phyloP scores from a whole-genome alignment of 352 stramenopile species.

The Saprolegnia diclina region DNA sequence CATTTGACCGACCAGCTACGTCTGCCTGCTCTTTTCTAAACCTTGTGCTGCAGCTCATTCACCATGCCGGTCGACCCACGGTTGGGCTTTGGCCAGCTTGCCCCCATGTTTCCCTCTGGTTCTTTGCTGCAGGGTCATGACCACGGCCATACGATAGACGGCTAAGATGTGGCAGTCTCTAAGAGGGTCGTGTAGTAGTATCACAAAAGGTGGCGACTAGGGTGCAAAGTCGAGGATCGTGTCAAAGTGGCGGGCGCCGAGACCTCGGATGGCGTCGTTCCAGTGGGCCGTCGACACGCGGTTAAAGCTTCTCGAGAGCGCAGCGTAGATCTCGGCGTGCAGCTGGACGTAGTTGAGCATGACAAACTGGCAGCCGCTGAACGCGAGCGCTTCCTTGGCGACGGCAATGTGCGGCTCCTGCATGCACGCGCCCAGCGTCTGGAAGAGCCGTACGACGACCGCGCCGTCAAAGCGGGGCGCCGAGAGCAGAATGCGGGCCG shows the following conservation, averaged over 20 bases:
- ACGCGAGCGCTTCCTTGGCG: constrained; percentile 74
- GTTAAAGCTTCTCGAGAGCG: constrained; percentile 60
- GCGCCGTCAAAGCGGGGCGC: constrained; percentile 54
- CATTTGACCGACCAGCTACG: constrained; percentile 12
- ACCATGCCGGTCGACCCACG: no score
- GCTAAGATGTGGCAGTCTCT: no score
- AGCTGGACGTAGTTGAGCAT: constrained; percentile 67
- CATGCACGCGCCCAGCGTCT: constrained; percentile 48
- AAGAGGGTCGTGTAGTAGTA: no score
- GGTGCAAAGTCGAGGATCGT: constrained; percentile 62
- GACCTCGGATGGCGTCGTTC: constrained; percentile 60
- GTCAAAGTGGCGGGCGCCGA: constrained; percentile 68
- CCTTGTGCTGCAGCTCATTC: no score
- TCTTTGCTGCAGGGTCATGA: no score
- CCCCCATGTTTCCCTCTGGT: no score
- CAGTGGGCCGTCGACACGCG: constrained; percentile 56
- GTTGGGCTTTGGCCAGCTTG: no score
- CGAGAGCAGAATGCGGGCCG: constrained; percentile 81
- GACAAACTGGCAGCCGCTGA: constrained; percentile 75
- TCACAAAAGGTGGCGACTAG: no score
- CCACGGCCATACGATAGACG: no score
- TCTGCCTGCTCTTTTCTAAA: constrained; percentile 17
- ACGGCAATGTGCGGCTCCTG: constrained; percentile 59
- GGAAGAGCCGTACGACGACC: constrained; percentile 39
- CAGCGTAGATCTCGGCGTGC: constrained; percentile 58